A percentile compares a stretch with the other conserved stretches of the same genome.
Evolutionary conservation across 257 asterid species (phyloP).

Genomic region (Solanum chiquidenum): DNA sequence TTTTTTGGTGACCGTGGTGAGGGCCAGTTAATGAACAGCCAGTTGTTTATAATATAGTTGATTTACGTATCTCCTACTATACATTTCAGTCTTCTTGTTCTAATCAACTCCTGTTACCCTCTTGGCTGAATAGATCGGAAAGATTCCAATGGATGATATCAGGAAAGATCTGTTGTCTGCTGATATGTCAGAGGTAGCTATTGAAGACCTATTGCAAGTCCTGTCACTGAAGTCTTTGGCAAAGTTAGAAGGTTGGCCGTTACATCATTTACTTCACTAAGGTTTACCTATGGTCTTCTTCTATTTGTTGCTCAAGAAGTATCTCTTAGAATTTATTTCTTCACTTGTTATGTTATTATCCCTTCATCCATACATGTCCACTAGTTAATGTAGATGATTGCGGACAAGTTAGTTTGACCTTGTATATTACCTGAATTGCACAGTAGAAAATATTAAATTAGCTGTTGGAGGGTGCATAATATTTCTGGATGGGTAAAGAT

Average conservation of each 20-base stretch:
- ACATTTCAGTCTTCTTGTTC: neutral
- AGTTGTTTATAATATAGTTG: neutral
- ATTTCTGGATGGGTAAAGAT: neutral
- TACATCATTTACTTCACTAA: neutral
- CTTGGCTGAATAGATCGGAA: slow-evolving; percentile 53
- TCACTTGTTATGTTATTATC: neutral
- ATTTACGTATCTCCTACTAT: neutral
- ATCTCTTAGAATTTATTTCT: neutral
- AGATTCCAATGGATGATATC: slow-evolving; percentile 84
- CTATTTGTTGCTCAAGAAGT: neutral
- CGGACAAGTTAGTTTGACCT: neutral
- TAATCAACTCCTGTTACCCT: neutral
- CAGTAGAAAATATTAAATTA: neutral
- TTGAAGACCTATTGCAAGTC: slow-evolving; percentile 77
- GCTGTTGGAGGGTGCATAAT: neutral
- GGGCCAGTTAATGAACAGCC: neutral
- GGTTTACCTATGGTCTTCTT: neutral
- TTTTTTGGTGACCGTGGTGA: neutral
- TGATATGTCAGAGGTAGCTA: slow-evolving; percentile 73
- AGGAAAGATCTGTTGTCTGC: slow-evolving; percentile 73
- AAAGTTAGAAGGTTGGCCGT: slow-evolving; percentile 65
- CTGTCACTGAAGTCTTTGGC: slow-evolving; percentile 72
- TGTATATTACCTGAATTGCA: neutral
- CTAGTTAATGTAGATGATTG: neutral
- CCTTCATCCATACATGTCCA: neutral